Percentiles rank a stretch among this genome's conserved stretches.
phyloP scores from a whole-genome alignment of 495 filamentous ascomycete genomes.

The Hypomontagnella monticulosa region DNA sequence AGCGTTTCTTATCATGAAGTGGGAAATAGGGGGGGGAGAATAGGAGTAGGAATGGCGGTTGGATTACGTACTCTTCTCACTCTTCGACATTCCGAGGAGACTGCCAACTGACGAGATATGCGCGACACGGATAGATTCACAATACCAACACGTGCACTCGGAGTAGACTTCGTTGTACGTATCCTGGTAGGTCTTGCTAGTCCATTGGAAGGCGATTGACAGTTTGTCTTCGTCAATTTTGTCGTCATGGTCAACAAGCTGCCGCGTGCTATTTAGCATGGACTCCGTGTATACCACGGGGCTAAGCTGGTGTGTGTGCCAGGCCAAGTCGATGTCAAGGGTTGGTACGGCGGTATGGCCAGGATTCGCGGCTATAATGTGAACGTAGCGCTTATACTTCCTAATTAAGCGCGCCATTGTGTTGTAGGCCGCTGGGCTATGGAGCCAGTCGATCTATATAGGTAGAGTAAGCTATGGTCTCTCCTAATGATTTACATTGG shows the following conservation, averaged over 20 bases:
- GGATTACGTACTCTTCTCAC: conserved; percentile 53
- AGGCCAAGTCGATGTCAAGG: conserved; percentile 87
- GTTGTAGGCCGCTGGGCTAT: conserved; percentile 66
- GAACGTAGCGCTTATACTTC: conserved; percentile 77
- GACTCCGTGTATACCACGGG: conserved; percentile 71
- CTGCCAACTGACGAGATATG: conserved; percentile 60
- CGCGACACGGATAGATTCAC: conserved; percentile 75
- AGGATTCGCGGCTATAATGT: conserved; percentile 68
- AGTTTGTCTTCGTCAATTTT: conserved; percentile 75
- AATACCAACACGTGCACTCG: conserved; percentile 92
- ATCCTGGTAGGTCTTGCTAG: conserved; percentile 73
- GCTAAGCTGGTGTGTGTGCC: conserved; percentile 76
- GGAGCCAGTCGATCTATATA: conserved; percentile 73
- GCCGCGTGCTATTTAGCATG: conserved; percentile 49
- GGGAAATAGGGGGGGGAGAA: conserved; percentile 37
- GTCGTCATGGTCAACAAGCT: conserved; percentile 87
- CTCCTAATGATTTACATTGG: conserved; percentile 45
- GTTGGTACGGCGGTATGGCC: conserved; percentile 75
- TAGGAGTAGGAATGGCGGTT: too few species aligned
- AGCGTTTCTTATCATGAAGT: background rate
- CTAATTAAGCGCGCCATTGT: conserved; percentile 73
- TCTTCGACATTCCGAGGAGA: conserved; percentile 53
- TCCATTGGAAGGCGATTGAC: conserved; percentile 76
- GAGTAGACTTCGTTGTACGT: conserved; percentile 73
- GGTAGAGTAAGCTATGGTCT: background rate